Base-by-base conservation (phyloP, 2,329 filamentous ascomycete genomes). In the Scedosporium boydii region DNA sequence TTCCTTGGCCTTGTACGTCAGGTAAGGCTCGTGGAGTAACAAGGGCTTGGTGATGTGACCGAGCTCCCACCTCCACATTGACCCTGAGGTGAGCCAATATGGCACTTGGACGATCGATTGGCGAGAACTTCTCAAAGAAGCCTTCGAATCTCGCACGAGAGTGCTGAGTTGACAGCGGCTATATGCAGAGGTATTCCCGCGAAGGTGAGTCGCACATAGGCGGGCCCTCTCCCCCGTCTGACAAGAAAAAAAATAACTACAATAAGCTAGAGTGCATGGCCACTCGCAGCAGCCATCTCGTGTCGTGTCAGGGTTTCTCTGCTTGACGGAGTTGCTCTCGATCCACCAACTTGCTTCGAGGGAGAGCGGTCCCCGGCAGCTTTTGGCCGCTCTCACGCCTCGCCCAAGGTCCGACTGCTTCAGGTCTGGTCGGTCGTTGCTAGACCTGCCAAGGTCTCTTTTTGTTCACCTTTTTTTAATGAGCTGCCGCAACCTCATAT, bases 121-220 rank as follows among this genome's bases (percentile, higher is more conserved):
- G 16, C 18, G n/a, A 23, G 42, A 10, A 16, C 41, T 60, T 60
- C 58, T 60, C 58, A 42, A 60, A 60, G 42, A 46, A 46, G 23
- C n/a, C 21, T 60, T 7, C 16, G 34, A 60, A 48, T 14, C 58
- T 48, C 34, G 21, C 41, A 60, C 44, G 27, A 60, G 23, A 60
- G 44, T 53, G 46, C 18, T 60, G 59, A 48, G 59, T 60, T 60
- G 59, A 60, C 59, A 60, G 59, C 59, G 59, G 46, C 46, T 60
- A 12, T 27, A 48, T 60, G 59, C 59, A 55, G 59, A 58, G 16
- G 23, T 34, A 38, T 38, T 58, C 21, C 10, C 48, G 23, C 48
- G 48, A 53, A 53, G 48, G 21, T 18, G 29, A 34, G 29, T 34
- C 29, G 29, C 29, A 34, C 29, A 53, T 18, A 5, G 23, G 48